These are phyloP conservation scores for Fusarium sp. DNA, from an alignment of 2,329 filamentous ascomycete species.

Conservation along the genomic window DNA sequence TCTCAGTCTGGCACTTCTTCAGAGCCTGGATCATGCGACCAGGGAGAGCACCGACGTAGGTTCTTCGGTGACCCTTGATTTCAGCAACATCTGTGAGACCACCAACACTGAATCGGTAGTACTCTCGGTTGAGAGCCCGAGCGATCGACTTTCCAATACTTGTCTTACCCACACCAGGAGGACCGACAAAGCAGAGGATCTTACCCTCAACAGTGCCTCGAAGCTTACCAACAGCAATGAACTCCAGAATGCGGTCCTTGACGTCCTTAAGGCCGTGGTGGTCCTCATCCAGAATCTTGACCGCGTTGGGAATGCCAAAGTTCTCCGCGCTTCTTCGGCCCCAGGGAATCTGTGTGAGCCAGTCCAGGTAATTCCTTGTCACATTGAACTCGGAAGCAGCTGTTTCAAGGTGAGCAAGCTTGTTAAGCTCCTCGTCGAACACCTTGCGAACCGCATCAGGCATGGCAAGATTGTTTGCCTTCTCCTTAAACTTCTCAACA, in stretches of 20 bases:
- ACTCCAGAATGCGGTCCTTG: slow-evolving; percentile 97
- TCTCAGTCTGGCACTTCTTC: slow-evolving; percentile 99
- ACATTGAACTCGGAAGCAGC: slow-evolving; percentile 99
- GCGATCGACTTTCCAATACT: slow-evolving; percentile 99
- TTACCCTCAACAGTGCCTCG: slow-evolving; percentile 98
- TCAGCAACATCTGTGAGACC: slow-evolving; percentile 97
- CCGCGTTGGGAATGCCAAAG: slow-evolving; percentile 93
- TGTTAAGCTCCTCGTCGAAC: slow-evolving; percentile 98
- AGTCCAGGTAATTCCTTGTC: slow-evolving; percentile 97
- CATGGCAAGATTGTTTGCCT: slow-evolving; percentile 94
- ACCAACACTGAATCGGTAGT: slow-evolving; percentile 98
- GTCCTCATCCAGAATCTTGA: slow-evolving; percentile 92
- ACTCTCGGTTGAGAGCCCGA: slow-evolving; percentile 92
- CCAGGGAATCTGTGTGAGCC: slow-evolving; percentile 99
- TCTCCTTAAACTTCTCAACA: slow-evolving; percentile 97
- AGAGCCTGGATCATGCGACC: slow-evolving; percentile 97
- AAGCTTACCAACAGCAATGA: slow-evolving; percentile 97
- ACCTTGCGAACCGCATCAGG: slow-evolving; percentile 97
- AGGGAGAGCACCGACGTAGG: slow-evolving; percentile 95
- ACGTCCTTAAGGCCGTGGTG: slow-evolving; percentile 98
- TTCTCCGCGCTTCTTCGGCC: slow-evolving; percentile 96
- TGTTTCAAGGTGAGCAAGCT: slow-evolving; percentile 93
- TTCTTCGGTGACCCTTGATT: slow-evolving; percentile 97
- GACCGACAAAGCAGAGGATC: slow-evolving; percentile 97
- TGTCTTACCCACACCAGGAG: slow-evolving; percentile 97